Evolutionary conservation across 257 asterid species (phyloP), one percentile per base, ranked within the genome.

Genomic region (Solanum commersonii): DNA sequence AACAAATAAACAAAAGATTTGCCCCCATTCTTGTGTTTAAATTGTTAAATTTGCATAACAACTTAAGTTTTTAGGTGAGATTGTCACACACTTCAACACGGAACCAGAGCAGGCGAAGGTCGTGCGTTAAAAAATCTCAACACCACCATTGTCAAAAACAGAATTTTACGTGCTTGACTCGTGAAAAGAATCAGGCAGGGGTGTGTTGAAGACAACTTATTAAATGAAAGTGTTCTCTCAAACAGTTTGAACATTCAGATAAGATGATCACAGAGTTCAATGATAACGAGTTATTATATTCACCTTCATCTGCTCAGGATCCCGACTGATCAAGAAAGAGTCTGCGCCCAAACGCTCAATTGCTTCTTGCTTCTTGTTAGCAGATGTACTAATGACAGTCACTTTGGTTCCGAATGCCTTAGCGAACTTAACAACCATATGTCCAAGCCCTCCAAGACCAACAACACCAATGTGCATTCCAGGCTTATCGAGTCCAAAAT

Each of bases 391-490:
- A 40, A 40, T 40, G 44, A 40, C 44, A 40, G 12, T 40, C 44
- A 40, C 44, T 9, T 40, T 40, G 44, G 44, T 40, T 40, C 12
- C 13, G 1, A 40, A 40, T 40, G 46, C 46, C 46, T 10, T 40
- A 40, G 46, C 46, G 13, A 40, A 40, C 37, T 93, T 94, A 3
- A 93, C 93, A 8, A 91, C 95, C 8, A 93, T 83, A 42, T 93
- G 95, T 3, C 96, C 95, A 0, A 94, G 94, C 49, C 96, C 96
- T 4, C 95, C 96, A 5, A 92, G 92, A 14, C 95, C 95, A 8
- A 93, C 94, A 12, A 93, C 87, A 5, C 95, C 95, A 6, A 94
- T 82, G 1, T 68, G 89, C 88, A 88, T 25, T 22, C 96, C 94
- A 0, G 93, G 94, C 46, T 40, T 40, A 40, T 40, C 13, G 46